These are phyloP conservation scores for Sphaerostilbella broomeana DNA, from an alignment of 2,329 filamentous ascomycete genomes.

Conservation along the genomic window DNA sequence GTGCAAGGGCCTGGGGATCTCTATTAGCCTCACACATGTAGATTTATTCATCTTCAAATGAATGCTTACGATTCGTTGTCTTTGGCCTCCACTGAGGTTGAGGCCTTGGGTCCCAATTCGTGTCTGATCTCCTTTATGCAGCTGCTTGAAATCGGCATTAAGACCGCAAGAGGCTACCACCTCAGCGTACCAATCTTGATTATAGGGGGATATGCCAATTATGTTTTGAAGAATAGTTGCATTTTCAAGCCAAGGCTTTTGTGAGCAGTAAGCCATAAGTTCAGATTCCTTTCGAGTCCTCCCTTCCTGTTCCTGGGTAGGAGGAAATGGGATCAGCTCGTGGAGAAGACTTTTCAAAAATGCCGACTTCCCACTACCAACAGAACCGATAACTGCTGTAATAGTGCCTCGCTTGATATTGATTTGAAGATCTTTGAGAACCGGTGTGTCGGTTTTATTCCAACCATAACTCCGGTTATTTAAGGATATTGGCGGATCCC, in stretches of 20 bases:
- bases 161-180: slow-evolving; percentile 30
- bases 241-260: slow-evolving; percentile 13
- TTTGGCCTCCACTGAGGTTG: slow-evolving; percentile 39
- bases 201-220: slow-evolving; percentile 9
- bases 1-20: slow-evolving; percentile 32
- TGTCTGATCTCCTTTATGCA: slow-evolving; percentile 29
- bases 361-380: slow-evolving; percentile 12
- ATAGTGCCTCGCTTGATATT: slow-evolving; percentile 7
- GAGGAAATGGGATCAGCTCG: slow-evolving; percentile 4
- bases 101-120: slow-evolving; percentile 36
- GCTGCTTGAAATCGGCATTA: slow-evolving; percentile 26
- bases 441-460: not conserved
- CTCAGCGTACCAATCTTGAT: slow-evolving; percentile 23
- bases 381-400: slow-evolving; percentile 11
- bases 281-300: not conserved
- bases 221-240: slow-evolving; percentile 14
- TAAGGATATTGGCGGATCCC: not conserved
- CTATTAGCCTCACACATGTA: not conserved
- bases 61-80: slow-evolving; percentile 32
- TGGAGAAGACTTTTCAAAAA: slow-evolving; percentile 12
- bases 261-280: slow-evolving; percentile 14
- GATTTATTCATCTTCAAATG: not conserved
- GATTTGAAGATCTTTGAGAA: slow-evolving; percentile 12
- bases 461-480: slow-evolving; percentile 8
- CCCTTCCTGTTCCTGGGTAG: not conserved